phyloP scores from a whole-genome alignment of 768 basidiomycete genomes.

The Cantharellus cinnabarinus region DNA sequence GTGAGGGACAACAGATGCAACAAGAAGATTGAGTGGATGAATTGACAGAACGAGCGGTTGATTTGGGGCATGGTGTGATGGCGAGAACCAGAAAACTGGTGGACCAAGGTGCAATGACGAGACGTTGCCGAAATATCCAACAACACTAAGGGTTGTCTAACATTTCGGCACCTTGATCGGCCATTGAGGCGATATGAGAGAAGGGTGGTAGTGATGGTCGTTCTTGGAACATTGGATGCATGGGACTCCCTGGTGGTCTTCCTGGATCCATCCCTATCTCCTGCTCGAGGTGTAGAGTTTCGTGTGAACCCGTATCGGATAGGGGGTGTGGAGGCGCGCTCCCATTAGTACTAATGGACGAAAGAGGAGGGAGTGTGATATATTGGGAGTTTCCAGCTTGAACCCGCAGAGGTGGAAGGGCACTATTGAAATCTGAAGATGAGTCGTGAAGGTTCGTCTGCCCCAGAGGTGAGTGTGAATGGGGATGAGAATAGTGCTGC shows the following conservation, averaged over 20 bases:
- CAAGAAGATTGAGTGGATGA: too few species aligned
- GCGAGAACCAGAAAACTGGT: too few species aligned
- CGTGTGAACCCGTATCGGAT: neutral
- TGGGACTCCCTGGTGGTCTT: constrained; percentile 15
- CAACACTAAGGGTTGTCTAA: too few species aligned
- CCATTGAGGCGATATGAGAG: constrained; percentile 64
- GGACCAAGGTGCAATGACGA: too few species aligned
- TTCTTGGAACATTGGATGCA: constrained; percentile 72
- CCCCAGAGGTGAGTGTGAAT: neutral
- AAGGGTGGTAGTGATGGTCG: constrained; percentile 47
- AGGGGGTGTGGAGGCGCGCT: neutral
- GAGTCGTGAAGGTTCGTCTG: neutral
- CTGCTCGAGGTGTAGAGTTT: neutral
- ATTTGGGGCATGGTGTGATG: too few species aligned
- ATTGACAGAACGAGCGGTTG: too few species aligned
- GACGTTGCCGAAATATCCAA: too few species aligned
- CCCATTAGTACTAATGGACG: neutral
- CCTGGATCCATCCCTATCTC: neutral
- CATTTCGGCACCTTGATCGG: constrained; percentile 24
- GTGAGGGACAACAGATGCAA: too few species aligned
- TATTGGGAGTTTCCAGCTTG: neutral
- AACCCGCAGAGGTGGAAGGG: neutral
- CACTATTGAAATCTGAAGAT: neutral
- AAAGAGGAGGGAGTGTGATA: neutral
- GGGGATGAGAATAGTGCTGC: neutral